Conservation (phyloP, 352 stramenopile species). For the Phytophthora sojae region DNA sequence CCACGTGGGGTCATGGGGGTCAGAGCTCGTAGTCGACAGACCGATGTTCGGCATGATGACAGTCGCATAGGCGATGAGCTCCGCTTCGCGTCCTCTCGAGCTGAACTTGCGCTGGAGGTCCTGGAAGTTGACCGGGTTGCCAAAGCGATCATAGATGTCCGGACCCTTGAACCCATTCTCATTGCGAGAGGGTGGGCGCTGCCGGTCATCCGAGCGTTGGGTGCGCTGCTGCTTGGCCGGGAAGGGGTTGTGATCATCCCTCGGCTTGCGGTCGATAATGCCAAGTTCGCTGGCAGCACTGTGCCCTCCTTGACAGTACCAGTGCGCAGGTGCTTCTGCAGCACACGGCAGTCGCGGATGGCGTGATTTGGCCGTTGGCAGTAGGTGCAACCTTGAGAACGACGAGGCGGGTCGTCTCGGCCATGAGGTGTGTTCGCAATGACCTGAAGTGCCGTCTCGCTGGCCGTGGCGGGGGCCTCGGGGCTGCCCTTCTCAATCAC, state of each 20-base stretch:
- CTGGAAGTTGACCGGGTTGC: not conserved
- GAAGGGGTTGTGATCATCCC: too few species aligned
- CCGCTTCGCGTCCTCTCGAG: not conserved
- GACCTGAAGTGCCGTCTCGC: too few species aligned
- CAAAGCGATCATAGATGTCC: conserved; percentile 11
- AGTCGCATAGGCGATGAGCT: conserved; percentile 11
- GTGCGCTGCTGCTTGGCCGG: not conserved
- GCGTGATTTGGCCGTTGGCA: conserved; percentile 4
- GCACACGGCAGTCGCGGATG: conserved; percentile 17
- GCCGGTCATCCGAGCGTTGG: not conserved
- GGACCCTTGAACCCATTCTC: not conserved
- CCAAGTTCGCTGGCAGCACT: conserved; percentile 12
- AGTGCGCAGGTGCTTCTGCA: conserved; percentile 18
- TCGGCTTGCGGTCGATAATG: too few species aligned
- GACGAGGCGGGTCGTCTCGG: not conserved
- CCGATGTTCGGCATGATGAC: not conserved
- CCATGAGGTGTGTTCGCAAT: not conserved
- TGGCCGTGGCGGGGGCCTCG: too few species aligned
- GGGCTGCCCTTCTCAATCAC: too few species aligned
- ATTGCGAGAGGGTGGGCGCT: not conserved
- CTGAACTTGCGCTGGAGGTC: conserved; percentile 8
- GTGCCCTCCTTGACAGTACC: conserved; percentile 23
- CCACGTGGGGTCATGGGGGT: conserved; percentile 9
- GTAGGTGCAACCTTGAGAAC: conserved; percentile 1
- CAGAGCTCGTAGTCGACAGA: not conserved